Conservation (phyloP, 2,329 filamentous ascomycete species). For the Fusarium oligoseptatum region DNA sequence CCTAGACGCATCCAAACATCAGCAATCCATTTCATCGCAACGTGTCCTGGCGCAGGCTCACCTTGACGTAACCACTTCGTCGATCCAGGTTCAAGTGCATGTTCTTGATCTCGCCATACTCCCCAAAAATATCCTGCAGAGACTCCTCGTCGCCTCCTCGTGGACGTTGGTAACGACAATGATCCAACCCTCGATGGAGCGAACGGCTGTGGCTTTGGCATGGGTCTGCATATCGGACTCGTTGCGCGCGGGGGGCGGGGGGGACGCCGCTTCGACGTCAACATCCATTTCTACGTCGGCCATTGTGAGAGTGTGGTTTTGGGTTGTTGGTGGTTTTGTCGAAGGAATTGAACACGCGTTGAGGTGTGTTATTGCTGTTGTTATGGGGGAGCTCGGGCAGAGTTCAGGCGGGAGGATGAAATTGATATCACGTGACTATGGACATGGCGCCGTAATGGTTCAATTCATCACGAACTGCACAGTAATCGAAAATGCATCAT, state of each 20-base stretch:
- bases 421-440: constrained; percentile 34
- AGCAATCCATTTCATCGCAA: neutral
- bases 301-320: constrained; percentile 52
- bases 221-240: constrained; percentile 78
- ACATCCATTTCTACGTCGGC: constrained; percentile 72
- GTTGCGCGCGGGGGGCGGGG: constrained; percentile 60
- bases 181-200: constrained; percentile 92
- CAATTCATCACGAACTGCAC: neutral
- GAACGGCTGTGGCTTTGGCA: constrained; percentile 82
- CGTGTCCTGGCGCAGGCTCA: constrained; percentile 49
- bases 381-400: constrained; percentile 5
- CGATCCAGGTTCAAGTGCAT: constrained; percentile 86
- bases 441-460: neutral
- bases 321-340: neutral
- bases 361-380: neutral
- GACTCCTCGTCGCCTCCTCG: constrained; percentile 90
- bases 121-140: constrained; percentile 83
- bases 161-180: constrained; percentile 88
- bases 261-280: constrained; percentile 57
- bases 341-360: neutral
- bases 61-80: constrained; percentile 89
- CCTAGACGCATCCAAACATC: constrained; percentile 60
- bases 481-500: neutral
- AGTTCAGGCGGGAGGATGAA: constrained; percentile 13
- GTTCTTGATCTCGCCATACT: constrained; percentile 90